Base-by-base conservation (phyloP, 495 filamentous ascomycete species). In the Paragyromitra xinjiangensis region DNA sequence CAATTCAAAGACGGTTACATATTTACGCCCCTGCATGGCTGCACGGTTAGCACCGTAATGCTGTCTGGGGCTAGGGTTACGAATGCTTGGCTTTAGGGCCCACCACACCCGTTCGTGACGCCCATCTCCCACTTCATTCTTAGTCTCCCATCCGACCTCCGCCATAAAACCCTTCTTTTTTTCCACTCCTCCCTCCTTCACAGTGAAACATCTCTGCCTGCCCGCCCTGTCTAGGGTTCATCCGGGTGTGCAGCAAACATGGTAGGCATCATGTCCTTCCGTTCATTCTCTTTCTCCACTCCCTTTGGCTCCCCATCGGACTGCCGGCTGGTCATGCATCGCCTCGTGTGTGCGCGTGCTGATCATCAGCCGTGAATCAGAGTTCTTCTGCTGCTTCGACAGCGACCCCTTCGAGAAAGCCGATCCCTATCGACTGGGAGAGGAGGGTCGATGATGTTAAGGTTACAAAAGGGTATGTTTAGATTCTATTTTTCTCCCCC, bases 391-490 rank as follows among this genome's bases (percentile, higher is more conserved):
- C 71, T 74, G 71, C 71, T 39, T 77, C 74, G 37, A 72, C 77
- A 26, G 63, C 81, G 22, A 53, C 78, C 69, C 59, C 74, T 71
- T 56, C 73, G 67, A 65, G 72, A 62, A 82, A 80, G 73, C 45
- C 69, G 26, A 72, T 68, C 82, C 62, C 58, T 64, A 39, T 76
- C 83, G 83, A 80, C 62, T 98, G 97, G 85, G 92, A 94, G 80
- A 86, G 88, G 83, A 92, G 91, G 79, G 89, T 94, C 29, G 92
- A 96, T 63, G 94, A 96, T 76, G 89, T 95, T 73, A 94, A 93
- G 82, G 88, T 93, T 24, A 92, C 92, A 51, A 98, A 98, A 85
- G 92, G 90, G 95, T 98, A 91, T 86, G 92, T 87, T 42, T 22
- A 12, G 40, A 45, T 50, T 74, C 53, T 79, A 69, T 69, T 53